phyloP scores from a whole-genome alignment of 176 grass and related monocot genomes.

The Calamus simplicifolius region DNA sequence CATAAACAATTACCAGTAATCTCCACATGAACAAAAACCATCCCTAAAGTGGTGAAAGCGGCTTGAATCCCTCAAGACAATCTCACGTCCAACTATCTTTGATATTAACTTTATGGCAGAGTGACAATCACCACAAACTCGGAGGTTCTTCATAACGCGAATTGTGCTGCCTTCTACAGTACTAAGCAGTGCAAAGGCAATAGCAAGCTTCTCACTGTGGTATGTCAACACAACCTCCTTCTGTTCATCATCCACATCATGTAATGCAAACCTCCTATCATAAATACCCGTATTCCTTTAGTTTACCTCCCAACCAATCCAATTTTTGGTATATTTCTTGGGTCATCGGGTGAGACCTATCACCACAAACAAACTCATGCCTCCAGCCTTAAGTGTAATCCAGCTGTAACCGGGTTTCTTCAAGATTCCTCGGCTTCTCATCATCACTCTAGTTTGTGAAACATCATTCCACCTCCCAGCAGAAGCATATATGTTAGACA shows the following conservation, averaged over 20 bases:
- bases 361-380: slow-evolving; percentile 49
- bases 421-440: slow-evolving; percentile 27
- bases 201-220: slow-evolving; percentile 43
- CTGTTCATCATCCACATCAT: slow-evolving; percentile 49
- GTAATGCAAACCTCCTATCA: slow-evolving; percentile 40
- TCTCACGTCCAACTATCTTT: slow-evolving; percentile 26
- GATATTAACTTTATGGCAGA: slow-evolving; percentile 38
- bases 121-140: slow-evolving; percentile 38
- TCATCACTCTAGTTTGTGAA: slow-evolving; percentile 30
- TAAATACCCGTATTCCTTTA: slow-evolving; percentile 39
- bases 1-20: slow-evolving; percentile 21
- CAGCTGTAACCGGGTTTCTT: slow-evolving; percentile 44
- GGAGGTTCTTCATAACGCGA: slow-evolving; percentile 53
- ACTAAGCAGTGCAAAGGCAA: slow-evolving; percentile 34
- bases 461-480: slow-evolving; percentile 42
- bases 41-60: slow-evolving; percentile 45
- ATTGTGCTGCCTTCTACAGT: slow-evolving; percentile 37
- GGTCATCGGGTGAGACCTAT: slow-evolving; percentile 33
- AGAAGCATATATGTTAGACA: slow-evolving; percentile 47
- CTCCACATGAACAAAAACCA: slow-evolving; percentile 39
- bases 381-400: slow-evolving; percentile 33
- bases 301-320: slow-evolving; percentile 30
- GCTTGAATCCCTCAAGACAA: slow-evolving; percentile 44
- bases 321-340: slow-evolving; percentile 39
- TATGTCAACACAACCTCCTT: slow-evolving; percentile 30